Percentiles rank a stretch among this genome's conserved stretches.
These are phyloP conservation scores for Taiozyma sp. DNA, from an alignment of 1,139 yeast species.

Conservation along the genomic window DNA sequence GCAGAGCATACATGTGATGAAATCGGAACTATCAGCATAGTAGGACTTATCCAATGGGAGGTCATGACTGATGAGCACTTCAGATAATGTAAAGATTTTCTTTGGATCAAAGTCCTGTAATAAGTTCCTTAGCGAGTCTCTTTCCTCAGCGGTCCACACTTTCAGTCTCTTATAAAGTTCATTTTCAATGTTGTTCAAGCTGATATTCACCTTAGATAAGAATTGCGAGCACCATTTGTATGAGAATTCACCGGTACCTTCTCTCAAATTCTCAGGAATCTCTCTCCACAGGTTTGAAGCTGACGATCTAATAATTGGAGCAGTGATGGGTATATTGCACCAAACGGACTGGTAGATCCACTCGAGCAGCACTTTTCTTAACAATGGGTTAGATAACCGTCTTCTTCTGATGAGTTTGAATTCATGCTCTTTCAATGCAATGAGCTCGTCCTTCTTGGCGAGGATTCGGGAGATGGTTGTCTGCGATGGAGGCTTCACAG, in stretches of 20 bases:
- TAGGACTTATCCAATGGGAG: slow-evolving; percentile 55
- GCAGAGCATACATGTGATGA: slow-evolving; percentile 55
- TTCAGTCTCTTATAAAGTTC: slow-evolving; percentile 45
- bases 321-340: slow-evolving; percentile 61
- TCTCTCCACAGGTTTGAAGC: slow-evolving; percentile 62
- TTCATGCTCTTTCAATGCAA: slow-evolving; percentile 55
- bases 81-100: slow-evolving; percentile 57
- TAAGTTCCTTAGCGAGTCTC: slow-evolving; percentile 34
- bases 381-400: slow-evolving; percentile 49
- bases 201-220: slow-evolving; percentile 47
- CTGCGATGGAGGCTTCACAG: slow-evolving; percentile 54
- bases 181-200: slow-evolving; percentile 40
- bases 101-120: slow-evolving; percentile 38
- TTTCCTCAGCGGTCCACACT: slow-evolving; percentile 59
- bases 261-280: slow-evolving; percentile 47
- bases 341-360: slow-evolving; percentile 67
- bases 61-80: slow-evolving; percentile 54
- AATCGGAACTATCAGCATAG: slow-evolving; percentile 45
- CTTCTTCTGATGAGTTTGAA: slow-evolving; percentile 48
- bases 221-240: slow-evolving; percentile 64
- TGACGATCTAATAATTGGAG: slow-evolving; percentile 58
- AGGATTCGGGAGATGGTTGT: slow-evolving; percentile 61
- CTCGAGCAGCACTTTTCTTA: slow-evolving; percentile 54
- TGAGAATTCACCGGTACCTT: slow-evolving; percentile 59
- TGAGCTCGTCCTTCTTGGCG: slow-evolving; percentile 51